A percentile compares a stretch with the other conserved stretches of the same genome.
These are phyloP conservation scores for Ceratocystis ficicola DNA, from an alignment of 2,329 filamentous ascomycete species.

Conservation along the genomic window DNA sequence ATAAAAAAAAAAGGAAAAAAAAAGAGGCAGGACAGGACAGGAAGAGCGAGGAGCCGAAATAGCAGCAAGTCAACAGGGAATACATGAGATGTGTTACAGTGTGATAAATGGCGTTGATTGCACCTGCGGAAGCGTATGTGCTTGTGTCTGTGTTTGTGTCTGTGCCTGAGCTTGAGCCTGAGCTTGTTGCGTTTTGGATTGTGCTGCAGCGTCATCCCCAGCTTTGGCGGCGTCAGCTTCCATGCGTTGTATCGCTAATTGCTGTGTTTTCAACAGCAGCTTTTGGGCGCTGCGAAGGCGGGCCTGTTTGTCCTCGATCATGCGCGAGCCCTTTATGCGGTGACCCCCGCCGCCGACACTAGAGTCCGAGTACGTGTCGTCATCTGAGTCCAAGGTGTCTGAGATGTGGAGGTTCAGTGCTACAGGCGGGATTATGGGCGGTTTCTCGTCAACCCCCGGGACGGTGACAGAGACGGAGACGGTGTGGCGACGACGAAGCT, in stretches of 20 bases:
- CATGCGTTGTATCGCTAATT: neutral
- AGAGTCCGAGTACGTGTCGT: constrained; percentile 25
- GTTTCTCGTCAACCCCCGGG: neutral
- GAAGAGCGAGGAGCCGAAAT: neutral
- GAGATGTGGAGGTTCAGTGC: constrained; percentile 22
- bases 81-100: neutral
- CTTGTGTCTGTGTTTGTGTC: neutral
- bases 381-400: constrained; percentile 24
- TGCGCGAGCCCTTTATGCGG: constrained; percentile 23
- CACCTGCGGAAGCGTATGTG: neutral
- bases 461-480: constrained; percentile 23
- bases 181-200: neutral
- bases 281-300: constrained; percentile 33
- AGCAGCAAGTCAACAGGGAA: neutral
- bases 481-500: constrained; percentile 20
- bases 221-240: constrained; percentile 1
- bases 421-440: constrained; percentile 20
- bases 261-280: constrained; percentile 29
- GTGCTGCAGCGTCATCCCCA: neutral
- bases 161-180: neutral
- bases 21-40: neutral
- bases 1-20: neutral
- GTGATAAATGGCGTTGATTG: neutral
- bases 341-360: constrained; percentile 24
- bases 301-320: constrained; percentile 31